These are phyloP conservation scores for Fusarium clavum DNA, from an alignment of 2,329 filamentous ascomycete genomes.

Conservation along the genomic window DNA sequence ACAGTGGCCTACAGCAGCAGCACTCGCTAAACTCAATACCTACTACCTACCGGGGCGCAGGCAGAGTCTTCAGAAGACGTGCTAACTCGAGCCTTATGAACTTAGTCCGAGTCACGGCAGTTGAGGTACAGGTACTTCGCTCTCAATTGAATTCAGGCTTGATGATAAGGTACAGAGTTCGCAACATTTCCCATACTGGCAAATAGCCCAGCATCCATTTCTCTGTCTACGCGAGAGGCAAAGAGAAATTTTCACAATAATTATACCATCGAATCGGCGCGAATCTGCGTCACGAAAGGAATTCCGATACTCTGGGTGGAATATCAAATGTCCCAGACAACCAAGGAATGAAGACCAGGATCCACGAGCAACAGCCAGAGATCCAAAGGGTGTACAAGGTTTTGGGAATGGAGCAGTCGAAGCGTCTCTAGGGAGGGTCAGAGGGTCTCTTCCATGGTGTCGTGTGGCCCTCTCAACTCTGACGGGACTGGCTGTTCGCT, in stretches of 20 bases:
- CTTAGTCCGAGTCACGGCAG: constrained; percentile 26
- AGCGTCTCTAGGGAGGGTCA: constrained; percentile 32
- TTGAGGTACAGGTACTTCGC: constrained; percentile 12
- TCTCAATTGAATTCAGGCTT: not conserved
- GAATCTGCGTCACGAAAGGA: constrained; percentile 21
- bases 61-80: constrained; percentile 7
- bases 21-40: not conserved
- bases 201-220: constrained; percentile 23
- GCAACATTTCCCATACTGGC: not conserved
- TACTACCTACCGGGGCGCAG: constrained; percentile 1
- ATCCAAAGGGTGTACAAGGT: constrained; percentile 33
- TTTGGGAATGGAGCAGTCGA: constrained; percentile 25
- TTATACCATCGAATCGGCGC: constrained; percentile 10
- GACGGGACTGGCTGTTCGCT: constrained; percentile 35
- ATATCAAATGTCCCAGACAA: constrained; percentile 21
- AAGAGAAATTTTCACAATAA: constrained; percentile 21
- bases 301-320: constrained; percentile 31
- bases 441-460: constrained; percentile 31
- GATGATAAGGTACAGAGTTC: constrained; percentile 12
- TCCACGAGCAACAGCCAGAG: constrained; percentile 18
- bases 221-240: constrained; percentile 2
- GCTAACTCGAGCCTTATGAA: constrained; percentile 33
- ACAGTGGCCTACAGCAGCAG: not conserved
- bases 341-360: constrained; percentile 36
- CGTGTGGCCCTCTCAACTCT: constrained; percentile 36